Base-by-base conservation (phyloP, 495 filamentous ascomycete species). In the Lasiosphaeria miniovina region DNA sequence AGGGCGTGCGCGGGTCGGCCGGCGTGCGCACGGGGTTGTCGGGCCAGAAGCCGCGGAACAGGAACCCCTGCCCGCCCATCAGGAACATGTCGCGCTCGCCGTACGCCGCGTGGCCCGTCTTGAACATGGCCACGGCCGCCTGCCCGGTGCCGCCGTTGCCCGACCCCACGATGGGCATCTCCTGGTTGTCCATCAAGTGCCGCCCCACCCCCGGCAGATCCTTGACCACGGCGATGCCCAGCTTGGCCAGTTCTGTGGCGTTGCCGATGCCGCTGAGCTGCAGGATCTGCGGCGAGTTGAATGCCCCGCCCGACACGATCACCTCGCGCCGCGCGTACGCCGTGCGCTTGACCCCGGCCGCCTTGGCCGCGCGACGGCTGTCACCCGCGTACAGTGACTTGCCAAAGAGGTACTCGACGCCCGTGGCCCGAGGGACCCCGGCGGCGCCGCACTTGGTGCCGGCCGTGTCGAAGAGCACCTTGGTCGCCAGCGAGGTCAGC, bases 141-240 rank as follows among this genome's bases (percentile, higher is more conserved):
- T 46, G 43, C 6, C 43, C 43, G 12, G 55, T 62, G 12, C 71
- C 71, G 40, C 24, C 34, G 4, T 63, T 65, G 15, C 46, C 71
- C 17, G 50, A 57, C 6, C 69, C 71, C 49, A 71, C 61, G 58
- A 71, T 70, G 36, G 69, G 69, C 61, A 71, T 70, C 58, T 75
- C 74, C 56, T 75, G 74, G 57, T 84, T 82, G 54, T 85, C 83
- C 66, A 80, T 78, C 1, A 85, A 73, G 43, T 82, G 83, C 64
- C 77, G 77, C 1, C 82, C 82, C 0, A 85, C 83, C 4, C 82
- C 82, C 9, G 81, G 79, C 3, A 78, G 69, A 46, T 83, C 69
- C 24, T 80, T 71, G 34, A 74, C 62, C 45, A 77, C 70, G 31
- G 73, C 61, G 50, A 86, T 83, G 45, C 63, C 49, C 45, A 72